Evolutionary conservation across 345 rosid species (phyloP).

Genomic region (Raphanus raphanistrum): DNA sequence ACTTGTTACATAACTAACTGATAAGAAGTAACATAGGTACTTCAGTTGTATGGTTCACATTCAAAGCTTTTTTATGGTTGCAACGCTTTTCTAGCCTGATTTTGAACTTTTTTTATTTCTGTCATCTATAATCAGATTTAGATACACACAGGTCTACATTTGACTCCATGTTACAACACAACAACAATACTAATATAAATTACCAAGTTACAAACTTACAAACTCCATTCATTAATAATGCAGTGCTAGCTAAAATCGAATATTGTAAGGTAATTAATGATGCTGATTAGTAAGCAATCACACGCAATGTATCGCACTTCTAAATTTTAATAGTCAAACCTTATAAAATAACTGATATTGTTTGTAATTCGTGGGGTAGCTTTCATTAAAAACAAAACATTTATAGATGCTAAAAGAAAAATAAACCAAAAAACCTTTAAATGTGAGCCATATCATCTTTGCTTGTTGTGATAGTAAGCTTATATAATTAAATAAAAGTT

Average conservation of each 20-base stretch:
- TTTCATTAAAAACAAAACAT: conserved; percentile 17
- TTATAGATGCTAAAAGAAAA: not conserved
- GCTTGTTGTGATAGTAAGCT: conserved; percentile 38
- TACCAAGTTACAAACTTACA: not conserved
- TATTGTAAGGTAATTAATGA: not conserved
- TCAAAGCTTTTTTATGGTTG: conserved; percentile 38
- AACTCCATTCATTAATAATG: not conserved
- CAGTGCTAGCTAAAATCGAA: not conserved
- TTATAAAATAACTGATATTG: not conserved
- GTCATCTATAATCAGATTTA: not conserved
- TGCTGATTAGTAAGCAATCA: conserved; percentile 10
- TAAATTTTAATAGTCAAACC: not conserved
- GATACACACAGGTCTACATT: not conserved
- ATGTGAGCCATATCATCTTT: conserved; percentile 52
- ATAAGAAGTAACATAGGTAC: not conserved
- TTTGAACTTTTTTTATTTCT: not conserved
- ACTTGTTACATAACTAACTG: not conserved
- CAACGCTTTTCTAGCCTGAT: not conserved
- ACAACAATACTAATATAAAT: not conserved
- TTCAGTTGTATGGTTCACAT: conserved; percentile 45
- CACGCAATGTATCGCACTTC: conserved; percentile 31
- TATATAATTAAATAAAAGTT: conserved; percentile 22
- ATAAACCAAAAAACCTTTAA: conserved; percentile 43
- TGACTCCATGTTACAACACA: not conserved
- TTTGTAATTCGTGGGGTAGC: conserved; percentile 22